Evolutionary conservation across 768 basidiomycete genomes (phyloP).

Genomic region (Imleria badia): DNA sequence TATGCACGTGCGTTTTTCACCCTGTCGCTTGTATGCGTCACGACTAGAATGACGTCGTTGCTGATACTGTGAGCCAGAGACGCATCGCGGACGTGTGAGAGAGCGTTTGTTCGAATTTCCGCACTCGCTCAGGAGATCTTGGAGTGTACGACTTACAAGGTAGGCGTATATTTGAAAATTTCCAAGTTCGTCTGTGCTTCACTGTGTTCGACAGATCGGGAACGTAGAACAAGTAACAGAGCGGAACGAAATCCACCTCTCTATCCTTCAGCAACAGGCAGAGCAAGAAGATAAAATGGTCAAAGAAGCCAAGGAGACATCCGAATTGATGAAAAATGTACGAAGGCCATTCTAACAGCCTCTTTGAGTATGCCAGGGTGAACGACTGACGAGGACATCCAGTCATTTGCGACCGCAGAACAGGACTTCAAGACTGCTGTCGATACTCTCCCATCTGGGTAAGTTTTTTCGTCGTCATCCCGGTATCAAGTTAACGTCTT

Average conservation of each 20-base stretch:
- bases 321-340: slow-evolving; percentile 19
- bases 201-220: slow-evolving; percentile 7
- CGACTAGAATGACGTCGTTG: neutral
- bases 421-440: slow-evolving; percentile 16
- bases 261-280: slow-evolving; percentile 13
- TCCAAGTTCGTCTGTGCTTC: neutral
- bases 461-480: neutral
- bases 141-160: slow-evolving; percentile 21
- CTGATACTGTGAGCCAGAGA: slow-evolving; percentile 3
- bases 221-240: slow-evolving; percentile 9
- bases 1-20: slow-evolving; percentile 12
- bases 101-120: slow-evolving; percentile 13
- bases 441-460: slow-evolving; percentile 16
- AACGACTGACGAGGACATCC: neutral
- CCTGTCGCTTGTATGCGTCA: neutral
- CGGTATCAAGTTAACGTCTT: neutral
- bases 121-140: slow-evolving; percentile 19
- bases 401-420: slow-evolving; percentile 18
- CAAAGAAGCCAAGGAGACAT: slow-evolving; percentile 13
- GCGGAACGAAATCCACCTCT: slow-evolving; percentile 17
- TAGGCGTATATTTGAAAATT: neutral
- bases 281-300: slow-evolving; percentile 14
- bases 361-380: neutral
- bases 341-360: neutral
- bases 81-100: slow-evolving; percentile 16